A percentile compares a stretch with the other conserved stretches of the same genome.
These are phyloP conservation scores for Thraustochytrium sp. DNA, from an alignment of 352 stramenopile species.

Conservation along the genomic window DNA sequence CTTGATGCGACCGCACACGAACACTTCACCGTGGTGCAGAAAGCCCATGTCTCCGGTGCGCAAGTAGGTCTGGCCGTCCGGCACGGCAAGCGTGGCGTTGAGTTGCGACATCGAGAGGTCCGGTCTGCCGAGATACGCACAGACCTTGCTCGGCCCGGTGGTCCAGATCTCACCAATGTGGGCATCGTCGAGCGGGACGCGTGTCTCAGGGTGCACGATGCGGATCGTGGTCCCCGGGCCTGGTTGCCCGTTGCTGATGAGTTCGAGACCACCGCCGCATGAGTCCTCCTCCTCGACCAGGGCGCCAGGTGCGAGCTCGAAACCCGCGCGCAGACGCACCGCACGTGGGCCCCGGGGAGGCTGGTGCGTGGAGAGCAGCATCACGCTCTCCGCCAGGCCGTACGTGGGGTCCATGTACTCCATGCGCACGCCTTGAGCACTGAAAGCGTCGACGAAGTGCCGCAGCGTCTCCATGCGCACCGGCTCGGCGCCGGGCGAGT, in stretches of 20 bases:
- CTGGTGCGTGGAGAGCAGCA: slow-evolving; percentile 90
- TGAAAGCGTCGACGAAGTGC: slow-evolving; percentile 79
- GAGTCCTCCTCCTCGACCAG: slow-evolving; percentile 64
- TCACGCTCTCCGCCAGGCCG: slow-evolving; percentile 94
- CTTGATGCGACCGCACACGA: slow-evolving; percentile 96
- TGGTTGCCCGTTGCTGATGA: slow-evolving; percentile 66
- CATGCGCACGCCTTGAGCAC: slow-evolving; percentile 67
- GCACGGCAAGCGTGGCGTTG: slow-evolving; percentile 56
- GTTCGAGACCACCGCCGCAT: slow-evolving; percentile 58
- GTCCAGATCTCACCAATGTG: slow-evolving; percentile 81
- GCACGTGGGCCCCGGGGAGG: slow-evolving; percentile 57
- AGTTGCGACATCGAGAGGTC: slow-evolving; percentile 75
- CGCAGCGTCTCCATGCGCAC: slow-evolving; percentile 70
- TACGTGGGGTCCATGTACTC: slow-evolving; percentile 91
- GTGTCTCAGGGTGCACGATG: slow-evolving; percentile 63
- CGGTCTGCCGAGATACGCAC: slow-evolving; percentile 80
- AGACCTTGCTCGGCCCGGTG: slow-evolving; percentile 75
- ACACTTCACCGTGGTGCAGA: slow-evolving; percentile 71
- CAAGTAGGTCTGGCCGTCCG: slow-evolving; percentile 62
- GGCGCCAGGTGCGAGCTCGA: slow-evolving; percentile 63
- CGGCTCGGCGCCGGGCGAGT: slow-evolving; percentile 68
- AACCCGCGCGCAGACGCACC: slow-evolving; percentile 76
- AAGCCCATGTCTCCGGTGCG: slow-evolving; percentile 95
- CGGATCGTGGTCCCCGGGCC: slow-evolving; percentile 66
- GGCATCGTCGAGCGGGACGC: slow-evolving; percentile 48